phyloP scores from a whole-genome alignment of 2,329 filamentous ascomycete species.

The Hirsutella rhossiliensis region DNA sequence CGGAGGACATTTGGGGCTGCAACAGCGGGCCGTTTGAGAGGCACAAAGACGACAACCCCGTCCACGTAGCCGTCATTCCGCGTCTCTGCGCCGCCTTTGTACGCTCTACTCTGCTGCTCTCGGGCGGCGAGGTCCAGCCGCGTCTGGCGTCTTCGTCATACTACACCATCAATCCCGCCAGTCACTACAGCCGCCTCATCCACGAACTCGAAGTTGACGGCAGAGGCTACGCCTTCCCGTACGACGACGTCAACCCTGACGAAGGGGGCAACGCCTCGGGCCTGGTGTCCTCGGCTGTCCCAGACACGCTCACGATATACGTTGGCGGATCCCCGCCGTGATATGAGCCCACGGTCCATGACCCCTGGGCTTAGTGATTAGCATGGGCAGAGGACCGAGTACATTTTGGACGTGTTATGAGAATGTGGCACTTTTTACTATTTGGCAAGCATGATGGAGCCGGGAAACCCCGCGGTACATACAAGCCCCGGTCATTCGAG shows the following conservation, averaged over 20 bases:
- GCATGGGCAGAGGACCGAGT: no score
- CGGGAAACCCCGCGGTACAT: no score
- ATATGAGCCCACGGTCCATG: neutral
- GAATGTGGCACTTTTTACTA: no score
- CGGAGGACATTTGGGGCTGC: constrained; percentile 37
- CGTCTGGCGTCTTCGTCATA: constrained; percentile 23
- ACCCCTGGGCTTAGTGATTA: no score
- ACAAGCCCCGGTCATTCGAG: no score
- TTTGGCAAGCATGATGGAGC: no score
- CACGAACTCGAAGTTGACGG: constrained; percentile 48
- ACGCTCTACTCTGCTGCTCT: constrained; percentile 31
- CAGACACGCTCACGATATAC: constrained; percentile 16
- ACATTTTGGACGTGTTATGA: no score
- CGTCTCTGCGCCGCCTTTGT: constrained; percentile 39
- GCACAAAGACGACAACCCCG: constrained; percentile 21
- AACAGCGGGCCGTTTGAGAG: constrained; percentile 33
- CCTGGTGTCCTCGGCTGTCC: constrained; percentile 13
- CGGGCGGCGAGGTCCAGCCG: constrained; percentile 35
- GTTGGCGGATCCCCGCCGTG: constrained; percentile 10
- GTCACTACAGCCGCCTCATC: constrained; percentile 48
- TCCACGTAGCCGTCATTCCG: constrained; percentile 30
- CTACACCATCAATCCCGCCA: constrained; percentile 31
- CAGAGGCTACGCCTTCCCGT: constrained; percentile 53
- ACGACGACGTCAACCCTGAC: constrained; percentile 53
- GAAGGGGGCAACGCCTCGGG: constrained; percentile 36